Conservation (phyloP, 2,329 filamentous ascomycete genomes). For the Xenosphaeropsis pyriputrescens region DNA sequence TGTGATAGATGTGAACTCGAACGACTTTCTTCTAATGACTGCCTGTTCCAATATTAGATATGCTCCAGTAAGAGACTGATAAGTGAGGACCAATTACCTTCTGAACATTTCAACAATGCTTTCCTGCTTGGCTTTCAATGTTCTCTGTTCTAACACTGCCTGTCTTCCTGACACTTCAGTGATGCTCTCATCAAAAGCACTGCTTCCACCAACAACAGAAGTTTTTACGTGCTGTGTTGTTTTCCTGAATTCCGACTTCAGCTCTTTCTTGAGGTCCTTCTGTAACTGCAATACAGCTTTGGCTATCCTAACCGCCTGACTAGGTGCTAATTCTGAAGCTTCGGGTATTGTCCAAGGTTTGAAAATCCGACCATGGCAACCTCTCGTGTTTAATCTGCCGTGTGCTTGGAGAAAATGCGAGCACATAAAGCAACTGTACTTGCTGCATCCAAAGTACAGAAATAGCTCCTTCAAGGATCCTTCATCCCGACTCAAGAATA, state of each 20-base stretch:
- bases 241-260: not conserved
- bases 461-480: not conserved
- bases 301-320: not conserved
- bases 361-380: slow-evolving; percentile 4
- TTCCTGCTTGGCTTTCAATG: not conserved
- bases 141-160: not conserved
- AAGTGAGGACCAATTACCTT: not conserved
- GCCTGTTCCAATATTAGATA: not conserved
- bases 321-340: not conserved
- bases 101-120: not conserved
- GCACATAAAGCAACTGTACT: slow-evolving; percentile 4
- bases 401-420: slow-evolving; percentile 1
- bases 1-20: not conserved
- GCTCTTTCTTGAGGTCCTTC: not conserved
- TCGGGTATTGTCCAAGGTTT: not conserved
- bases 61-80: not conserved
- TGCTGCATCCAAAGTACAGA: slow-evolving; percentile 5
- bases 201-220: not conserved
- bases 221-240: not conserved
- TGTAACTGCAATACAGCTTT: not conserved
- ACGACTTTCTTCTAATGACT: not conserved
- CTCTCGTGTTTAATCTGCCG: slow-evolving; percentile 2
- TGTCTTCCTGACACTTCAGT: not conserved
- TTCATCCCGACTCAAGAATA: not conserved
- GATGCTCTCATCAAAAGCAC: not conserved